phyloP scores from a whole-genome alignment of 169 alveolate species.

The Theileria luwenshuni region DNA sequence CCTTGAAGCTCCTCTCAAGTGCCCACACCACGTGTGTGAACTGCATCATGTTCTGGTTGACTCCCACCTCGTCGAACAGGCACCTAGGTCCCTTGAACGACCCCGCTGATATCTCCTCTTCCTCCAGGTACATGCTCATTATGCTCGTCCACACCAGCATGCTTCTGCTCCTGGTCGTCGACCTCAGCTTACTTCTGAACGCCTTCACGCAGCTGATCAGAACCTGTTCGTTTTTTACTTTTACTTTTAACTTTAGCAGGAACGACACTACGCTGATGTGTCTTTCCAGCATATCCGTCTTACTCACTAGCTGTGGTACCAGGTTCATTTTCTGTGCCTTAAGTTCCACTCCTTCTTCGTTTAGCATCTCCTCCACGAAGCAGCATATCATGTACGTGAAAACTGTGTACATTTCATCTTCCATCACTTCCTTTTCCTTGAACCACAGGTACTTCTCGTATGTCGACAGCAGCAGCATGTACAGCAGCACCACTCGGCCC shows the following conservation, averaged over 20 bases:
- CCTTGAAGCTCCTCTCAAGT: constrained; percentile 71
- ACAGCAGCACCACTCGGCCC: constrained; percentile 8
- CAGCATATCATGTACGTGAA: background rate
- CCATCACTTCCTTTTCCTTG: background rate
- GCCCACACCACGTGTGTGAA: constrained; percentile 67
- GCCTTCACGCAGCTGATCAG: constrained; percentile 46
- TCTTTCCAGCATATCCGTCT: constrained; percentile 29
- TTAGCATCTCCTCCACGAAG: background rate
- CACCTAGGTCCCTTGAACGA: constrained; percentile 69
- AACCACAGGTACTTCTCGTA: constrained; percentile 8
- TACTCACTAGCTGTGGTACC: constrained; percentile 39
- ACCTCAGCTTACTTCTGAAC: constrained; percentile 32
- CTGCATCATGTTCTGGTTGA: constrained; percentile 63
- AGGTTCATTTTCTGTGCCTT: background rate
- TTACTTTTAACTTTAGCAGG: constrained; percentile 29
- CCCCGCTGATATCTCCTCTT: constrained; percentile 68
- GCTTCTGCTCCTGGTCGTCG: constrained; percentile 13
- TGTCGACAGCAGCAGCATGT: constrained; percentile 9
- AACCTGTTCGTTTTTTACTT: constrained; percentile 16
- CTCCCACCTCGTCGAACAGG: constrained; percentile 70
- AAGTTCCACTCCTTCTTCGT: background rate
- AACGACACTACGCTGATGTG: constrained; percentile 54
- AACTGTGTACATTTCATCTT: constrained; percentile 10
- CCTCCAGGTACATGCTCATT: constrained; percentile 42
- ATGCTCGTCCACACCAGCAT: constrained; percentile 49